phyloP scores from a whole-genome alignment of 306 rosid species.

The Alnus rubra region DNA sequence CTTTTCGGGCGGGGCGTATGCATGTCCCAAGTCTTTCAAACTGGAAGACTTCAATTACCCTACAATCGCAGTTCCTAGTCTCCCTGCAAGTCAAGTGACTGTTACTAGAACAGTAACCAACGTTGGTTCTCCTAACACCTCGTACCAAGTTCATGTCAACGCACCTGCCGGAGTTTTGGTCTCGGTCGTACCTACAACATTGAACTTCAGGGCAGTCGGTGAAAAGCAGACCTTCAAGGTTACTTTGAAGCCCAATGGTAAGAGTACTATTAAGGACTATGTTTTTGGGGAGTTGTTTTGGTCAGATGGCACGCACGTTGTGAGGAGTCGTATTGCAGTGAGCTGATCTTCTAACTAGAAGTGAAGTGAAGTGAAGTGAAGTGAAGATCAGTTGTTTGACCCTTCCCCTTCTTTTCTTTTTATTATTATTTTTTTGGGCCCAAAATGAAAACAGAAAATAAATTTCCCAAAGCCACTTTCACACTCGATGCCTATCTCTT shows the following conservation, averaged over 20 bases:
- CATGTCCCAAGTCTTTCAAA: constrained; percentile 41
- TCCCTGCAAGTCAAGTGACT: neutral
- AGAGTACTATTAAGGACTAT: neutral
- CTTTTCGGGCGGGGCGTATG: constrained; percentile 26
- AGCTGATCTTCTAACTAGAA: neutral
- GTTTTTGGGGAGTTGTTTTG: constrained; percentile 44
- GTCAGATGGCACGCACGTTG: constrained; percentile 41
- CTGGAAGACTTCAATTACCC: constrained; percentile 64
- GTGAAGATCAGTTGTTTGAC: too few relatives aligned
- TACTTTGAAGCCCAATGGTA: constrained; percentile 5
- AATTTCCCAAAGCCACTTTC: too few relatives aligned
- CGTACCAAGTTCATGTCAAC: constrained; percentile 32
- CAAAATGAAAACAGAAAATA: too few relatives aligned
- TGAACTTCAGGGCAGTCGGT: constrained; percentile 38
- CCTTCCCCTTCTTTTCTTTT: too few relatives aligned
- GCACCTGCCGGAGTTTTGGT: constrained; percentile 37
- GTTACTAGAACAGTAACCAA: constrained; percentile 52
- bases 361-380: too few relatives aligned
- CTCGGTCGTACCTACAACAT: constrained; percentile 32
- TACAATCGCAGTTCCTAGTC: constrained; percentile 37
- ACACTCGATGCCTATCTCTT: too few relatives aligned
- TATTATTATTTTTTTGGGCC: too few relatives aligned
- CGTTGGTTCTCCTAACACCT: constrained; percentile 46
- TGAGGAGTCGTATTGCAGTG: constrained; percentile 43
- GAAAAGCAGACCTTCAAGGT: constrained; percentile 51